Base-by-base conservation (phyloP, 1,284 basidiomycete species). In the Wolfiporia cocos region DNA sequence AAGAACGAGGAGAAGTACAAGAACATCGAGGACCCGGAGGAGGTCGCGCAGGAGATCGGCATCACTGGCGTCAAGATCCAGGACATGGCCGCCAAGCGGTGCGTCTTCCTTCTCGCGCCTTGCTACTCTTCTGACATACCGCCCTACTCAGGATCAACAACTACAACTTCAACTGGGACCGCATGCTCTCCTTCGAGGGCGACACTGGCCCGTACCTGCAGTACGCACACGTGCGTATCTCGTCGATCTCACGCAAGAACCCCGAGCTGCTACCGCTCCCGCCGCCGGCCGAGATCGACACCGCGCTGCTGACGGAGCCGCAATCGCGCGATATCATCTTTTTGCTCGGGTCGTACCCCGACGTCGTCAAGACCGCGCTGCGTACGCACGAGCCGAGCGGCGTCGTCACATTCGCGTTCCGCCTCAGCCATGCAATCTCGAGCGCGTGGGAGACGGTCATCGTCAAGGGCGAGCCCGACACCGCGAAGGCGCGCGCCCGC, bases 11-110 rank as follows among this genome's bases (percentile, higher is more conserved):
- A 81, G 45, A 99, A 99, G 69, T 97, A 96, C 58, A 79, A 73
- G 2, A 82, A 85, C 34, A 77, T 99, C 42, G 90, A 92, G 59
- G 82, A 99, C 65, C 94, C 94, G 1, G 86, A 92, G 60, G 67
- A 65, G 34, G 88, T 86, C 33, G 82, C 83, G 47, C 76, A 78
- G 54, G 89, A 97, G 62, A 83, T 98, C 43, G 96, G 95, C 22
- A 91, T 96, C 59, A 91, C 92, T 0, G 94, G 92, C 5, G 86
- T 99, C 59, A 99, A 99, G 73, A 94, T 99, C 54, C 96, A 99
- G 66, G 95, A 99, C 64, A 93, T 98, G 92, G 75, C 84, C 32
- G 92, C 89, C 20, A 97, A 94, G 66, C 73, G 90, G 90, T 91
- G 54, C 36, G 72, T 59, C 10, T 14, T 20, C 35, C 18, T 24